Evolutionary conservation across 179 eudicot species (phyloP).

Genomic region (Vitellaria paradoxa): DNA sequence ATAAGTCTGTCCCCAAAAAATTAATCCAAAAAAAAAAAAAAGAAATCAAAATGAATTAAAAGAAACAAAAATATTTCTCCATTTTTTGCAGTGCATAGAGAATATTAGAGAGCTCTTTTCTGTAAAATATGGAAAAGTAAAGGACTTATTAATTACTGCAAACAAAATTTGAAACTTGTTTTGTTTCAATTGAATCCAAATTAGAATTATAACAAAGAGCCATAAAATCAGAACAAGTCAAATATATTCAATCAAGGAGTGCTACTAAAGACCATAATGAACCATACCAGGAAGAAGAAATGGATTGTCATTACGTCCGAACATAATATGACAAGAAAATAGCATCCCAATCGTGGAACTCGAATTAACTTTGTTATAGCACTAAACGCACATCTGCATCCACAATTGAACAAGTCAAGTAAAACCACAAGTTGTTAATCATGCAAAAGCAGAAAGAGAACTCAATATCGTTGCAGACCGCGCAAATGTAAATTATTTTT

Average conservation of each 20-base stretch:
- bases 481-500: not conserved
- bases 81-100: not conserved
- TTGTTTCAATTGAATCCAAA: no score
- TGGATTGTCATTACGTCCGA: conserved; percentile 98
- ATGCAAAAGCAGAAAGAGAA: not conserved
- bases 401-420: conserved; percentile 7
- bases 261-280: not conserved
- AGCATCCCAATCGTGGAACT: conserved; percentile 86
- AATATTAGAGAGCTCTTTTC: not conserved
- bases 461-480: not conserved
- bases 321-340: conserved; percentile 80
- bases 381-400: conserved; percentile 91
- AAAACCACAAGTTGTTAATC: not conserved
- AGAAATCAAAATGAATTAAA: not conserved
- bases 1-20: not conserved
- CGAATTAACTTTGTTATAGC: conserved; percentile 70
- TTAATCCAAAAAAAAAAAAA: not conserved
- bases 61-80: not conserved
- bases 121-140: not conserved
- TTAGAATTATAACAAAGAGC: not conserved
- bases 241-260: conserved; percentile 1
- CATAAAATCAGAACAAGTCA: not conserved
- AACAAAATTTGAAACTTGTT: no score
- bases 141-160: no score
- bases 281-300: conserved; percentile 96